These are phyloP conservation scores for Cyclotella cryptica DNA, from an alignment of 108 stramenopile genomes.

Conservation along the genomic window DNA sequence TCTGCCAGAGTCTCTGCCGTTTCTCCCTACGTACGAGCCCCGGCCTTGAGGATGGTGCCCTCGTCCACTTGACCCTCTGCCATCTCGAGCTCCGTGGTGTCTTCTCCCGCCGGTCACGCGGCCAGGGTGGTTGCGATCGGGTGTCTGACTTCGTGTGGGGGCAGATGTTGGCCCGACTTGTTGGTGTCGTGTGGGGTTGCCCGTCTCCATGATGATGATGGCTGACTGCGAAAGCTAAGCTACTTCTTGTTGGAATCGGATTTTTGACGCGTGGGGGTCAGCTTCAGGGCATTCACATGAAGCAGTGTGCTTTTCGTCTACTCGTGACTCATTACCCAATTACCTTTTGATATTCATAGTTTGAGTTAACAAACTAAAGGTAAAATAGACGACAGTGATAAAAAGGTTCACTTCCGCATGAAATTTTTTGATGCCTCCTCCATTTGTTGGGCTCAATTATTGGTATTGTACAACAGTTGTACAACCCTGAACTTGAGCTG, in stretches of 20 bases:
- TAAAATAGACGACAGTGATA: too few relatives aligned
- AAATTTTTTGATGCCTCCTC: too few relatives aligned
- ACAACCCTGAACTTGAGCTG: too few relatives aligned
- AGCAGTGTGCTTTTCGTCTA: too few relatives aligned
- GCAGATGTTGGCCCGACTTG: neutral
- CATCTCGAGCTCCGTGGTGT: neutral
- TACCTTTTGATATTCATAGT: neutral
- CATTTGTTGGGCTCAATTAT: too few relatives aligned
- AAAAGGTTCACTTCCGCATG: too few relatives aligned
- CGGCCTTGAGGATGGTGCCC: neutral
- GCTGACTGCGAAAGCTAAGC: too few relatives aligned
- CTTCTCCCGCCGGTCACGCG: slow-evolving; percentile 3
- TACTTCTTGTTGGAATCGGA: too few relatives aligned
- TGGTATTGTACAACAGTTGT: too few relatives aligned
- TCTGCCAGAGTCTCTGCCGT: slow-evolving; percentile 15
- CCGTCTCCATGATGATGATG: neutral
- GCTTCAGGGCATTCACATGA: too few relatives aligned
- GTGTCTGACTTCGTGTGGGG: slow-evolving; percentile 28
- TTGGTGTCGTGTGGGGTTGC: neutral
- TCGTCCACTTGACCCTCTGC: neutral
- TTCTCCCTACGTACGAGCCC: neutral
- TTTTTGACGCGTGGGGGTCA: too few relatives aligned
- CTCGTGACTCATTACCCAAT: slow-evolving; percentile 1
- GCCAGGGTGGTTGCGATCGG: slow-evolving; percentile 11
- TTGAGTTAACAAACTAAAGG: neutral